Percentiles rank a stretch among this genome's conserved stretches.
Evolutionary conservation across 2,329 filamentous ascomycete species (phyloP).

Genomic region (Colletotrichum brevisporum): DNA sequence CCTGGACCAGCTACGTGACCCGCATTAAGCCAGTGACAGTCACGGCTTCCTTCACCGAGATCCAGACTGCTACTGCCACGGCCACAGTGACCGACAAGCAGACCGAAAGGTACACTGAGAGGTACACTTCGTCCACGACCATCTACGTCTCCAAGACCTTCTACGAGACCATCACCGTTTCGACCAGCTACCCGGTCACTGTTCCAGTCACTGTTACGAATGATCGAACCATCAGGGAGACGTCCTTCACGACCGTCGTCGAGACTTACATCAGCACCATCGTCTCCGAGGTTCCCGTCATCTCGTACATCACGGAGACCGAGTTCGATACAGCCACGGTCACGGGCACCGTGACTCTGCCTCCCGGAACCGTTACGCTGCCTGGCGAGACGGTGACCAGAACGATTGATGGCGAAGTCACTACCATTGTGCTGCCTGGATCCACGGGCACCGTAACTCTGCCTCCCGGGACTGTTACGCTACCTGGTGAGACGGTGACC

Average conservation of each 20-base stretch:
- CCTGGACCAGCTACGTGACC: conserved; percentile 13
- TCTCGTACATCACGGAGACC: conserved; percentile 24
- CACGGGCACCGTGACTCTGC: conserved; percentile 1
- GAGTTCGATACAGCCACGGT: conserved; percentile 12
- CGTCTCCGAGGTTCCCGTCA: conserved; percentile 14
- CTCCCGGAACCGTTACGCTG: conserved; percentile 21
- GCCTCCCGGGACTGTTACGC: conserved; percentile 26
- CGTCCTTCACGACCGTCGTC: conserved; percentile 24
- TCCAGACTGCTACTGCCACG: conserved; percentile 30
- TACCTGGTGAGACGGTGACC: conserved; percentile 40
- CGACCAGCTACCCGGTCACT: conserved; percentile 41
- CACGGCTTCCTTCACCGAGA: conserved; percentile 40
- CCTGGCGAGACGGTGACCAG: conserved; percentile 8
- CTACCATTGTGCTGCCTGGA: neutral
- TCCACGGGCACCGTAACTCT: conserved; percentile 13
- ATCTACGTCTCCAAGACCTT: conserved; percentile 34
- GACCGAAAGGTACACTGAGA: conserved; percentile 27
- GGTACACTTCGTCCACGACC: conserved; percentile 26
- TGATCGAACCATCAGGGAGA: conserved; percentile 31
- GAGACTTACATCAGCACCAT: conserved; percentile 24
- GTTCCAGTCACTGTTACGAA: conserved; percentile 39
- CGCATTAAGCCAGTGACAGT: conserved; percentile 26
- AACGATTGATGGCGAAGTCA: conserved; percentile 5
- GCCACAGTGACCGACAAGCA: conserved; percentile 34
- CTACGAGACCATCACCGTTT: conserved; percentile 38